phyloP scores from a whole-genome alignment of 1,284 basidiomycete species.

The Malassezia japonica region DNA sequence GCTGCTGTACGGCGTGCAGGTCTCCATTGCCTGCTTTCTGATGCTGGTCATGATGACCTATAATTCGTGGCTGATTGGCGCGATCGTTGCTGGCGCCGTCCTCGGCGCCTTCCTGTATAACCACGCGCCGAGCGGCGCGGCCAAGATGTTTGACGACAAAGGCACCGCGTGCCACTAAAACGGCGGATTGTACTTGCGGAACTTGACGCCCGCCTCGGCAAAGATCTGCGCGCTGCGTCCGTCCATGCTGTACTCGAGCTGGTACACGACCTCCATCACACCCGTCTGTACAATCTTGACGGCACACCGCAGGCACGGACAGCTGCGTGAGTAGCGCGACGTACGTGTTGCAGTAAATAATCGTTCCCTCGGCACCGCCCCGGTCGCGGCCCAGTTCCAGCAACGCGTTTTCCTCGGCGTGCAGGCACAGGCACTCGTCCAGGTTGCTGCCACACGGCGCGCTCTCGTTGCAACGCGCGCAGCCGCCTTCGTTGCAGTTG shows the following conservation, averaged over 20 bases:
- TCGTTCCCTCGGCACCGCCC: constrained; percentile 56
- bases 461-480: constrained; percentile 37
- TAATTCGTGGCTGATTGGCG: constrained; percentile 27
- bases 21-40: constrained; percentile 24
- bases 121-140: background rate
- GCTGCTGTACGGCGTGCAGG: constrained; percentile 20
- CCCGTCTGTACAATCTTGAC: constrained; percentile 96
- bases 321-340: constrained; percentile 54
- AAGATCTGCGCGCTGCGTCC: constrained; percentile 50
- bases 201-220: constrained; percentile 47
- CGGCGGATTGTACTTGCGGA: constrained; percentile 31
- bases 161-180: constrained; percentile 8
- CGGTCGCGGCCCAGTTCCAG: constrained; percentile 71
- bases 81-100: constrained; percentile 23
- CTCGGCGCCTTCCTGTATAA: constrained; percentile 2
- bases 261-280: constrained; percentile 86
- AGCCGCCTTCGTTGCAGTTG: constrained; percentile 48
- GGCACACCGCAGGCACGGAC: constrained; percentile 87
- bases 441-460: constrained; percentile 54
- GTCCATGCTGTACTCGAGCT: constrained; percentile 66
- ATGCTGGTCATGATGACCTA: constrained; percentile 41
- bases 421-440: constrained; percentile 82
- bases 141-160: background rate
- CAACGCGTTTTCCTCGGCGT: constrained; percentile 96
- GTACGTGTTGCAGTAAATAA: constrained; percentile 75